These are phyloP conservation scores for Aegilops sharonensis DNA, from an alignment of 176 grass and related monocot species.

Conservation along the genomic window DNA sequence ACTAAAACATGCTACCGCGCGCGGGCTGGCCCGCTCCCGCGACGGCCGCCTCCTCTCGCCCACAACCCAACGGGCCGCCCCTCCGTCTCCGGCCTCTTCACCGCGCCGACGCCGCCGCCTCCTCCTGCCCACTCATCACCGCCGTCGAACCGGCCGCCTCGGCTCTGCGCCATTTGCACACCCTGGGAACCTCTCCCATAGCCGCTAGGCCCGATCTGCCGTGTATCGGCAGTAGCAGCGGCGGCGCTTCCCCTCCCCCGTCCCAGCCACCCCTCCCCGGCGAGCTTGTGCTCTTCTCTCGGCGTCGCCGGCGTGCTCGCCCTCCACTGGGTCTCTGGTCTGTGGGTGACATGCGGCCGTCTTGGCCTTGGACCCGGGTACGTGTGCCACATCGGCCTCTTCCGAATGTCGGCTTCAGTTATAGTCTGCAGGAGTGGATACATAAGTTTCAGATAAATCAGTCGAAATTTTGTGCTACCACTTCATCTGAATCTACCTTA, in stretches of 20 bases:
- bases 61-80: neutral
- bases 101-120: neutral
- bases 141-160: neutral
- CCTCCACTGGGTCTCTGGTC: conserved; percentile 12
- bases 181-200: neutral
- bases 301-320: neutral
- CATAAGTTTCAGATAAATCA: neutral
- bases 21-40: neutral
- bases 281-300: conserved; percentile 17
- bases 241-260: neutral
- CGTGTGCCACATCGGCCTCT: conserved; percentile 32
- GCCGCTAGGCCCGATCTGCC: neutral
- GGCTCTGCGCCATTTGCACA: neutral
- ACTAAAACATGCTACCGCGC: neutral
- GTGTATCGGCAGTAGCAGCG: neutral
- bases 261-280: conserved; percentile 24
- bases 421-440: conserved; percentile 4
- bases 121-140: neutral
- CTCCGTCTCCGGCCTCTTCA: neutral
- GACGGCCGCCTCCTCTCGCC: neutral
- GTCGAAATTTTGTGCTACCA: neutral
- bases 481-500: neutral
- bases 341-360: neutral
- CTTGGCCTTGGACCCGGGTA: neutral
- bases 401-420: conserved; percentile 23